A percentile compares a stretch with the other conserved stretches of the same genome.
Conservation (phyloP, 2,329 filamentous ascomycete species). For the Venturia carpophila region DNA sequence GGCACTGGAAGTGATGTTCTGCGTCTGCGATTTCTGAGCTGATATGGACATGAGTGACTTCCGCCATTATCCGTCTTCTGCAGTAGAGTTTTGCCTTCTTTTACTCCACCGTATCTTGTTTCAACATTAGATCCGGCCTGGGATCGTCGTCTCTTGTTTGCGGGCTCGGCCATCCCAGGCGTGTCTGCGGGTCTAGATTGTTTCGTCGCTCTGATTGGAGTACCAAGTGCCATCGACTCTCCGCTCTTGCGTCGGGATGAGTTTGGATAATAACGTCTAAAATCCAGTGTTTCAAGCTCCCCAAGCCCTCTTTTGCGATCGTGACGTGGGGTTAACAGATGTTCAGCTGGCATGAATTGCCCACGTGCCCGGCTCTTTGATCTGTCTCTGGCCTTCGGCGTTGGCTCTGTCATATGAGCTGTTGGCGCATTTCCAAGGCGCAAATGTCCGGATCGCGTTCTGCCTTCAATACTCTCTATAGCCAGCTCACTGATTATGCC, state of each 20-base stretch:
- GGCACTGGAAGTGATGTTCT: slow-evolving; percentile 3
- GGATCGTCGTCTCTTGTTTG: background rate
- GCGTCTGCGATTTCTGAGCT: background rate
- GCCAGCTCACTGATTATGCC: slow-evolving; percentile 19
- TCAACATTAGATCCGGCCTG: background rate
- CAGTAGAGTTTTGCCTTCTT: background rate
- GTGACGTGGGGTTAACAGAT: background rate
- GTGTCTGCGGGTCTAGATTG: background rate
- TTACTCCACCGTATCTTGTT: background rate
- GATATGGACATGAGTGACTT: background rate
- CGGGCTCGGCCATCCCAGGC: background rate
- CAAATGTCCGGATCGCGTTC: background rate
- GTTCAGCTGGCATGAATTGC: background rate
- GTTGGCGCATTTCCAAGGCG: background rate
- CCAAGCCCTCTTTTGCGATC: background rate
- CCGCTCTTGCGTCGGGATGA: background rate
- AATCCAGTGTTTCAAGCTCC: background rate
- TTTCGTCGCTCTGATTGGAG: background rate
- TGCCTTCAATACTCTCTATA: background rate
- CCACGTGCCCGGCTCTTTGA: background rate
- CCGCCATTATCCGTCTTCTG: background rate
- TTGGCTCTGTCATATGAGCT: background rate
- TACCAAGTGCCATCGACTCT: background rate
- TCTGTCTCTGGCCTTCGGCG: background rate
- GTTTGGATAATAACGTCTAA: background rate